Conservation (phyloP, 2,329 filamentous ascomycete genomes). For the Aureobasidium sp. region DNA sequence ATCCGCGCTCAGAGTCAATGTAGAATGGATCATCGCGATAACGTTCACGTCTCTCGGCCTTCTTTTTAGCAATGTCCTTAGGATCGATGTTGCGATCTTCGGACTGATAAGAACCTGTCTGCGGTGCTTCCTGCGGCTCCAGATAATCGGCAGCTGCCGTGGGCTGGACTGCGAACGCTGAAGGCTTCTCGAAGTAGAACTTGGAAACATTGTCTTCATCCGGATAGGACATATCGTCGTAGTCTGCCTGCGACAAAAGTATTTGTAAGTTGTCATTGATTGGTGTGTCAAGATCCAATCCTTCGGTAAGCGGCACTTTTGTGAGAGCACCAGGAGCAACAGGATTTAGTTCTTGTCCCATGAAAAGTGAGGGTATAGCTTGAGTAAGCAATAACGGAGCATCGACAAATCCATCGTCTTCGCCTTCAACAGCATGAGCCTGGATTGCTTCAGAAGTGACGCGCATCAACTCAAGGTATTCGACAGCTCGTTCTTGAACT, state of each 20-base stretch:
- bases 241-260: conserved; percentile 53
- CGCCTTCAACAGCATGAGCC: conserved; percentile 50
- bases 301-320: conserved; percentile 74
- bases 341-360: conserved; percentile 82
- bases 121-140: conserved; percentile 30
- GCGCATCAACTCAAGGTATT: conserved; percentile 83
- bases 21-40: conserved; percentile 96
- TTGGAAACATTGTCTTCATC: conserved; percentile 39
- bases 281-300: conserved; percentile 70
- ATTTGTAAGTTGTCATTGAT: conserved; percentile 69
- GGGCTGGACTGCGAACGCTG: conserved; percentile 20
- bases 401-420: conserved; percentile 63
- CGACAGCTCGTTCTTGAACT: conserved; percentile 89
- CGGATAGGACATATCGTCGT: conserved; percentile 35
- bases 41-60: conserved; percentile 69
- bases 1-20: conserved; percentile 51
- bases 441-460: conserved; percentile 75
- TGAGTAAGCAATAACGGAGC: conserved; percentile 80
- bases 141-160: conserved; percentile 39
- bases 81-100: conserved; percentile 53
- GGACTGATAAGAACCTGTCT: conserved; percentile 38
- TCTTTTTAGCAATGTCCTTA: conserved; percentile 66
- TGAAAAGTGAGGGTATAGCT: conserved; percentile 81
- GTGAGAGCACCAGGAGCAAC: conserved; percentile 75
- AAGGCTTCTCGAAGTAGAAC: conserved; percentile 40